phyloP scores from a whole-genome alignment of 345 rosid species.

The Raphanus sativus region DNA sequence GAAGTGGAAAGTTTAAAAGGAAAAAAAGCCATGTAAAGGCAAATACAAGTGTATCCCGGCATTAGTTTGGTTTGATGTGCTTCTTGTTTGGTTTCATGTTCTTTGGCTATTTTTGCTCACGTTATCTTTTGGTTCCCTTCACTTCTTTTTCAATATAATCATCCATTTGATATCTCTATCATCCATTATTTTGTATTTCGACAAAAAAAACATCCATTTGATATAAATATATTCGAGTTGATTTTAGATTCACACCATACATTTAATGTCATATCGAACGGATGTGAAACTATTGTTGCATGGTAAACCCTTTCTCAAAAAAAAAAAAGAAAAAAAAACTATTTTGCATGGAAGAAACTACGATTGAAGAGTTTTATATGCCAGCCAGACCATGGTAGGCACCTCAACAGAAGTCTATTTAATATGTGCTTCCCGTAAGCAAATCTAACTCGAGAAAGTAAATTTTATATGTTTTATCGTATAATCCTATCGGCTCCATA shows the following conservation, averaged over 20 bases:
- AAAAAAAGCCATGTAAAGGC: constrained; percentile 14
- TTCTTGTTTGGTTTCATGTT: constrained; percentile 25
- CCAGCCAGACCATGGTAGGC: neutral
- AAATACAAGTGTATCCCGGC: constrained; percentile 22
- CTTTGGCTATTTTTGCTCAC: constrained; percentile 19
- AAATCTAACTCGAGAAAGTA: neutral
- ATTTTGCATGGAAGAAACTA: neutral
- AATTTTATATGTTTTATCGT: neutral
- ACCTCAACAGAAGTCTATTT: neutral
- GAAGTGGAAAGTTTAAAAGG: neutral
- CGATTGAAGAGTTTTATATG: neutral
- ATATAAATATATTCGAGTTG: neutral
- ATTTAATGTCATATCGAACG: neutral
- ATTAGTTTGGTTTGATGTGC: constrained; percentile 24
- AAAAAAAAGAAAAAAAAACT: neutral
- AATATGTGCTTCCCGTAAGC: neutral
- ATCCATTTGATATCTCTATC: neutral
- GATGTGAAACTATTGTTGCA: neutral
- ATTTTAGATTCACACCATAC: neutral
- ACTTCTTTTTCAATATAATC: neutral
- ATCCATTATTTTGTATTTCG: neutral
- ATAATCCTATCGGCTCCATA: neutral
- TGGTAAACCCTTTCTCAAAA: neutral
- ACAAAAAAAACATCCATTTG: neutral
- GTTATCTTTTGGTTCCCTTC: neutral